Base-by-base conservation (phyloP, 2,329 filamentous ascomycete genomes). In the Hypoxylon sp. region DNA sequence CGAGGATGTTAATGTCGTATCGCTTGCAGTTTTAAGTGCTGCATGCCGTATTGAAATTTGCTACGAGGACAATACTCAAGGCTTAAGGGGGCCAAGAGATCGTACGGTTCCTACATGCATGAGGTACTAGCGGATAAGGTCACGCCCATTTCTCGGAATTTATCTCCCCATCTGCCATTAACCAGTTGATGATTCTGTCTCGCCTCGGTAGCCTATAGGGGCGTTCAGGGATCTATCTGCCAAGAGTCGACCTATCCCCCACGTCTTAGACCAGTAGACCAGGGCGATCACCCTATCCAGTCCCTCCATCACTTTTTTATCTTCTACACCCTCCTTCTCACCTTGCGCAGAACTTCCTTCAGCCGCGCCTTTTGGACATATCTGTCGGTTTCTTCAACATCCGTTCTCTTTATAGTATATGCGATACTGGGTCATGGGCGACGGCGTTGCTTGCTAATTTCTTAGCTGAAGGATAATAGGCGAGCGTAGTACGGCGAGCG, bases 171-270 rank as follows among this genome's bases (percentile, higher is more conserved):
- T 64, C 65, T 44, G 52, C 52, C 62, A 65, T 65, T 65, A 67
- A 59, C 59, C 66, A 59, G 50, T 68, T 56, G 48, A 66, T 61
- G 59, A 69, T 55, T 59, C 64, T 51, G 58, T 43, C 39, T 43
- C 39, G 39, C 39, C 7, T 46, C 20, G 55, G 60, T 46, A 62
- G 68, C 64, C 62, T 70, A 72, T 71, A 70, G 64, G 64, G 59
- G 58, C 68, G 57, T 57, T 59, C 66, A 59, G 65, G 63, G 70
- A 71, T 72, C 67, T 71, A 71, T 72, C 67, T 71, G 71, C 71
- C 69, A 73, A 73, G 69, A 69, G 39, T 64, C 37, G 26, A 37
- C 65, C 70, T 62, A 67, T 62, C 62, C 54, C 61, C 64, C 62
- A 60, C 62, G 64, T 64, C 59, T 41, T 51, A 53, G 51, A 34